phyloP scores from a whole-genome alignment of 768 basidiomycete genomes.

The Phanerochaete sordida region DNA sequence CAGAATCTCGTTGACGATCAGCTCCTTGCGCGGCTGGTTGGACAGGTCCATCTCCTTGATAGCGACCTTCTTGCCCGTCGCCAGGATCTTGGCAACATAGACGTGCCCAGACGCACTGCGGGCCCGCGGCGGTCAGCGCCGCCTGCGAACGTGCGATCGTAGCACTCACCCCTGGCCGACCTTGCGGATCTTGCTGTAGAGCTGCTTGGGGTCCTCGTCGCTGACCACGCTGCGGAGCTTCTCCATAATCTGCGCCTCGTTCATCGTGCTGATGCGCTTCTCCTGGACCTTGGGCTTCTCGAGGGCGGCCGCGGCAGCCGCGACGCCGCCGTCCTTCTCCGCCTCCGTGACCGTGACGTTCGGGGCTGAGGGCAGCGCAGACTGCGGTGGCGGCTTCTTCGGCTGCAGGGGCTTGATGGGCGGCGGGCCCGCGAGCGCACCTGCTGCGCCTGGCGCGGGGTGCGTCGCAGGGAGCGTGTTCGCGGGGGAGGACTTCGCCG shows the following conservation, averaged over 20 bases:
- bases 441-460: slow-evolving; percentile 44
- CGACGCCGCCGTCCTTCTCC: slow-evolving; percentile 45
- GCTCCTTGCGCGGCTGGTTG: slow-evolving; percentile 93
- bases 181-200: slow-evolving; percentile 98
- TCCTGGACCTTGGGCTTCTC: slow-evolving; percentile 62
- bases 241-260: slow-evolving; percentile 97
- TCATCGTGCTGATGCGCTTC: slow-evolving; percentile 94
- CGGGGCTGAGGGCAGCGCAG: slow-evolving; percentile 12
- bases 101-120: slow-evolving; percentile 93
- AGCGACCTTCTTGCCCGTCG: slow-evolving; percentile 84
- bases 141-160: background rate
- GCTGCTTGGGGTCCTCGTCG: slow-evolving; percentile 78
- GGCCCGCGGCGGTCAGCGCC: background rate
- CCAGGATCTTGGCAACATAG: slow-evolving; percentile 90
- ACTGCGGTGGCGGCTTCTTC: slow-evolving; percentile 48
- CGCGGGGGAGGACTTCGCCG: slow-evolving; percentile 43
- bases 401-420: slow-evolving; percentile 76
- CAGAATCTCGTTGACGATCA: slow-evolving; percentile 96
- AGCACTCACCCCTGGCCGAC: slow-evolving; percentile 91
- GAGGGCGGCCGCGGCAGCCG: slow-evolving; percentile 69
- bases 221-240: slow-evolving; percentile 88
- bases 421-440: slow-evolving; percentile 49
- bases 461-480: slow-evolving; percentile 40
- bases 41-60: slow-evolving; percentile 99
- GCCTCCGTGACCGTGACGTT: slow-evolving; percentile 27